Percentiles rank a stretch among this genome's conserved stretches.
Conservation (phyloP, 2,329 filamentous ascomycete genomes). For the Penicillium verrucosum region DNA sequence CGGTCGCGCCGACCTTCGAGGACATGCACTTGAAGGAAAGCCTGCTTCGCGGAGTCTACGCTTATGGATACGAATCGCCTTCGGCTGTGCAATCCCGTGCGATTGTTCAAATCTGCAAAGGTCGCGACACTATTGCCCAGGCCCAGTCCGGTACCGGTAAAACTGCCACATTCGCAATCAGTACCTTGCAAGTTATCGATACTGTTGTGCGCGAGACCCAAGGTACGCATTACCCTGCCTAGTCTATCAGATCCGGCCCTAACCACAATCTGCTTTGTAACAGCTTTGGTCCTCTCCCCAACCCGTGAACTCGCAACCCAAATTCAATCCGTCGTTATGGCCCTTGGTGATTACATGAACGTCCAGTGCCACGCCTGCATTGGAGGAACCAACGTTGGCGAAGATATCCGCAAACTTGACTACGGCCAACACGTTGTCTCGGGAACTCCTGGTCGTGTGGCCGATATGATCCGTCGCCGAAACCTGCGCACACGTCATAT, state of each 20-base stretch:
- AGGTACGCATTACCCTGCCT: slow-evolving; percentile 37
- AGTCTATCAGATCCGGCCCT: not conserved
- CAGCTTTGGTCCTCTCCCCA: slow-evolving; percentile 86
- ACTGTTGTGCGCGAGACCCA: slow-evolving; percentile 89
- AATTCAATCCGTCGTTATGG: slow-evolving; percentile 98
- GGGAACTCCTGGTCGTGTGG: slow-evolving; percentile 95
- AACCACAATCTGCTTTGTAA: slow-evolving; percentile 5
- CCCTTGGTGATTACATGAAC: slow-evolving; percentile 99
- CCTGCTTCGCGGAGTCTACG: slow-evolving; percentile 93
- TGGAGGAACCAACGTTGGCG: slow-evolving; percentile 94
- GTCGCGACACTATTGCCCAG: slow-evolving; percentile 96
- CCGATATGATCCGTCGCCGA: slow-evolving; percentile 99
- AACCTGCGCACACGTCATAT: slow-evolving; percentile 95
- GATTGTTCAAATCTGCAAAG: slow-evolving; percentile 98
- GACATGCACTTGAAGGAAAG: slow-evolving; percentile 98
- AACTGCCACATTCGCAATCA: slow-evolving; percentile 94
- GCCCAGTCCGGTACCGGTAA: slow-evolving; percentile 97
- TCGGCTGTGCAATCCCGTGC: slow-evolving; percentile 97
- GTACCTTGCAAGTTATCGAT: slow-evolving; percentile 92
- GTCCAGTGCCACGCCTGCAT: slow-evolving; percentile 99
- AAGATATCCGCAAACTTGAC: slow-evolving; percentile 96
- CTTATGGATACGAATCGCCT: slow-evolving; percentile 96
- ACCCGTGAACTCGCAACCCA: slow-evolving; percentile 96
- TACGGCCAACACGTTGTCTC: slow-evolving; percentile 97
- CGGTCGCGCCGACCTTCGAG: slow-evolving; percentile 85